Evolutionary conservation across 2,329 filamentous ascomycete species (phyloP), one percentile per base, ranked within the genome.

Genomic region (Harringtonia aguacate): DNA sequence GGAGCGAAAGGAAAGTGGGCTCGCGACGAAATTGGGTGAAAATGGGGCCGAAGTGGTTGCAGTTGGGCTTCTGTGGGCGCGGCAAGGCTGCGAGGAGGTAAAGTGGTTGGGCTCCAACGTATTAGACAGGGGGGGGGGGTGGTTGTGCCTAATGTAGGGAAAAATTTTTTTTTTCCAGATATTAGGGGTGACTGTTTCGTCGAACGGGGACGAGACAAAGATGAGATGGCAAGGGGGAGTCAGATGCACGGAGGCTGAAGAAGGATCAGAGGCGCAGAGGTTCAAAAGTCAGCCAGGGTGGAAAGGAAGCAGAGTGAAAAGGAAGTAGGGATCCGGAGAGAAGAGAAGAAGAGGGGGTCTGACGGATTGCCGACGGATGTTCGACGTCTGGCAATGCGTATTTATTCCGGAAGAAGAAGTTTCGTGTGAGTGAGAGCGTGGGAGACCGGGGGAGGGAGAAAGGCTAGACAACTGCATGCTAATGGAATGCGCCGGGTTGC

Each of bases 51-150:
- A 27, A 27, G 24, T 27, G 24, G 24, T 27, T 22, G 20, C 18
- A 14, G 42, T 39, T 44, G 42, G 42, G 42, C 41, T 34, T 22
- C 28, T 21, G 30, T 40, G 36, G 45, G 39, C 27, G 40, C 43
- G 43, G 48, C 50, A 48, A 54, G 51, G 52, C 52, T 54, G 50
- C 49, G 49, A 46, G 48, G 48, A 36, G 49, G n/a, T 24, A 14
- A 18, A 29, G 17, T 5, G 34, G 46, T 48, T 48, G 46, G 46
- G 46, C 46, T 43, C 28, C 42, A 43, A 48, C 36, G 37, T 34
- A 44, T 30, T 24, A 36, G 39, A 46, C 44, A 46, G 44, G 40
- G 44, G n/a, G n/a, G n/a, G n/a, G n/a, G n/a, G n/a, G n/a, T n/a
- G n/a, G 33, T 33, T 43, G 42, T 39, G 42, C 42, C 42, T 40